These are phyloP conservation scores for Ophiocordyceps robertsii DNA, from an alignment of 2,329 filamentous ascomycete genomes.

Conservation along the genomic window DNA sequence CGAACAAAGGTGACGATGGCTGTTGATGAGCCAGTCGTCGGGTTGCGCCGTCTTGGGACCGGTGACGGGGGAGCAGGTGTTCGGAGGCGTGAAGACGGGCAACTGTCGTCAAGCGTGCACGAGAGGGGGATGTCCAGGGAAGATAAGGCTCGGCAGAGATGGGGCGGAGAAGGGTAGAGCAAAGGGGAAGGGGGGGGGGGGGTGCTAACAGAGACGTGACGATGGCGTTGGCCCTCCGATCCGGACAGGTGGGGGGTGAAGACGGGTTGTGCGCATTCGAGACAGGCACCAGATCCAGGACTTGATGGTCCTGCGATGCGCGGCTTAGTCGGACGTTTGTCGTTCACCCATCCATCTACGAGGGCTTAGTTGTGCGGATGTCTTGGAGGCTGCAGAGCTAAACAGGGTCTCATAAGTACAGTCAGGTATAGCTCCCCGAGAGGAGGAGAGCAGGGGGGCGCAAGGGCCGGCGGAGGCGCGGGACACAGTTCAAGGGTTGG, in stretches of 20 bases:
- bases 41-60: too few species aligned
- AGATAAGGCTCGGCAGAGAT: background rate
- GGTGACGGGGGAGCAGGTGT: too few species aligned
- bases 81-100: background rate
- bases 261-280: constrained; percentile 1
- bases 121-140: background rate
- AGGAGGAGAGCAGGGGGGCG: background rate
- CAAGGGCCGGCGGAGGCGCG: background rate
- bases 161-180: background rate
- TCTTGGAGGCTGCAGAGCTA: background rate
- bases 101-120: background rate
- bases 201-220: background rate
- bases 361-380: background rate
- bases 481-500: background rate
- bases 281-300: constrained; percentile 3
- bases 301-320: constrained; percentile 1
- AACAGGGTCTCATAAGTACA: constrained; percentile 1
- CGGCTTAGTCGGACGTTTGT: background rate
- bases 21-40: too few species aligned
- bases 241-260: constrained; percentile 1
- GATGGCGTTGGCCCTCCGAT: background rate
- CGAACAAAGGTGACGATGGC: too few species aligned
- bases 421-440: background rate
- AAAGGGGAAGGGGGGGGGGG: background rate
- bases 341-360: background rate